Conservation (phyloP, 305 asterid genomes). For the Solanum chacoense region DNA sequence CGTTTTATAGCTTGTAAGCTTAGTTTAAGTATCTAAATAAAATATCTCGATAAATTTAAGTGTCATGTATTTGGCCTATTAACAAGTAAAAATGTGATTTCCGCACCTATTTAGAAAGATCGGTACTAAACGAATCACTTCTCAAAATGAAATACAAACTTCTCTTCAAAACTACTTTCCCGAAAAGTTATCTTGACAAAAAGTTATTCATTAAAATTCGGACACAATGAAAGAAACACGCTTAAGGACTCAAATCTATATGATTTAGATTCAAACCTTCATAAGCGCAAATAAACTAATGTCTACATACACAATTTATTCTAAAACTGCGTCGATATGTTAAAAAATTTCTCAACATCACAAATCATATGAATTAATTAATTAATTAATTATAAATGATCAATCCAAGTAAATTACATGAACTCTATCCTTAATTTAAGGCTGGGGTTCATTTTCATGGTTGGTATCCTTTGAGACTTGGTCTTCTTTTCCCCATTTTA, state of each 20-base stretch:
- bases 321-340: neutral
- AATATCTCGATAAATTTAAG: neutral
- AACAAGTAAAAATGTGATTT: neutral
- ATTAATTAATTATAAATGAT: neutral
- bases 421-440: neutral
- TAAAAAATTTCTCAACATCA: neutral
- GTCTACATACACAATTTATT: neutral
- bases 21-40: neutral
- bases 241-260: neutral
- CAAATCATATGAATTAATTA: neutral
- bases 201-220: neutral
- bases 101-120: neutral
- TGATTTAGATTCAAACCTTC: neutral
- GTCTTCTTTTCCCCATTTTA: slow-evolving; percentile 29
- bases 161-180: neutral
- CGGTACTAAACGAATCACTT: neutral
- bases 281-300: neutral
- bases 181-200: neutral
- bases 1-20: neutral
- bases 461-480: neutral
- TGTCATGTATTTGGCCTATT: neutral
- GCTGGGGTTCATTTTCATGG: neutral
- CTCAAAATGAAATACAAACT: neutral
- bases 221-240: neutral
- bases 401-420: neutral